Conservation (phyloP, 78 protist genomes). For the Guillardia theta region DNA sequence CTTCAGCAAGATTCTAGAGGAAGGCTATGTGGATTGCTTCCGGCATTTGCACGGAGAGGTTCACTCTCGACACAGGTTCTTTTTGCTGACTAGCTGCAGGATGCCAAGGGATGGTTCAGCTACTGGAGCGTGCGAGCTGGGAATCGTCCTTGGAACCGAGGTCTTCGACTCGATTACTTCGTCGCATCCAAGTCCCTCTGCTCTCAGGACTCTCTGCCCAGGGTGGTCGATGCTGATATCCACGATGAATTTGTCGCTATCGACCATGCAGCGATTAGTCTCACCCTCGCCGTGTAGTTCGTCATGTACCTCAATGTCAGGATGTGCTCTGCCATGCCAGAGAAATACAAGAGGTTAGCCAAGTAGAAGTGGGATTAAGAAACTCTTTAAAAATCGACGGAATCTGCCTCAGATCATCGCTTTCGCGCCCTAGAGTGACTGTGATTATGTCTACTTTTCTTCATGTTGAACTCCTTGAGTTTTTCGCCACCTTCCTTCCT, state of each 20-base stretch:
- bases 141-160: not conserved
- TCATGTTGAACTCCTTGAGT: not conserved
- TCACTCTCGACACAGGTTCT: not conserved
- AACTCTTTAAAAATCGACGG: no score
- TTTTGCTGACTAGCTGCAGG: not conserved
- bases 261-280: not conserved
- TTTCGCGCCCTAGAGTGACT: no score
- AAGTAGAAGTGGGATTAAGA: no score
- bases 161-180: conserved; percentile 8
- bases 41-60: not conserved
- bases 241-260: not conserved
- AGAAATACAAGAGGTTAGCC: no score
- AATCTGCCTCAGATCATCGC: no score
- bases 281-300: not conserved
- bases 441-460: not conserved
- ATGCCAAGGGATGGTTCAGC: not conserved
- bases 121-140: conserved; percentile 24
- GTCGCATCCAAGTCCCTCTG: not conserved
- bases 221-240: not conserved
- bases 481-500: not conserved
- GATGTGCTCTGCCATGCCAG: no score
- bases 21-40: not conserved
- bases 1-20: not conserved
- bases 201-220: not conserved
- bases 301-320: no score